These are phyloP conservation scores for Pseudogymnoascus sp. DNA, from an alignment of 2,329 filamentous ascomycete species.

Conservation along the genomic window DNA sequence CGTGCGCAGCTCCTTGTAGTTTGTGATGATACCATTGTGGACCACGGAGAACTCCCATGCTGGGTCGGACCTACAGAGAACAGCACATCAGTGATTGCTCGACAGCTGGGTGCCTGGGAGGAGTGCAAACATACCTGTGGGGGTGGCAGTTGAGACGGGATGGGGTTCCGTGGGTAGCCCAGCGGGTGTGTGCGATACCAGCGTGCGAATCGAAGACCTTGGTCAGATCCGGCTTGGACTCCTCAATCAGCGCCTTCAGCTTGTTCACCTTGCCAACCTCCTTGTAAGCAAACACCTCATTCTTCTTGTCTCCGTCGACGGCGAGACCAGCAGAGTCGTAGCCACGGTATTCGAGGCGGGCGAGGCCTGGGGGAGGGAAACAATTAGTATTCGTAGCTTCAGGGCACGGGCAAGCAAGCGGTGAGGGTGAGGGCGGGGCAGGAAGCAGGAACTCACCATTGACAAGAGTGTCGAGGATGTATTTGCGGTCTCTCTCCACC, in stretches of 20 bases:
- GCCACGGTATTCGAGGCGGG: slow-evolving; percentile 94
- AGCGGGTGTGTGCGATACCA: slow-evolving; percentile 97
- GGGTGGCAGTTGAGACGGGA: slow-evolving; percentile 96
- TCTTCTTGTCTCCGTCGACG: slow-evolving; percentile 97
- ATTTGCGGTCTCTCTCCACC: slow-evolving; percentile 96
- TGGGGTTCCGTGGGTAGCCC: slow-evolving; percentile 94
- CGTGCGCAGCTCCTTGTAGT: slow-evolving; percentile 99
- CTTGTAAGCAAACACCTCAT: slow-evolving; percentile 95
- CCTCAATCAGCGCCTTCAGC: slow-evolving; percentile 85
- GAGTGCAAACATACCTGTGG: slow-evolving; percentile 64
- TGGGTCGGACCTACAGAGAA: slow-evolving; percentile 66
- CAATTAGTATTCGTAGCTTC: not conserved
- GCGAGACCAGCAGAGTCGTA: slow-evolving; percentile 97
- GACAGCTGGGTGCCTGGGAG: not conserved
- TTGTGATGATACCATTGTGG: slow-evolving; percentile 99
- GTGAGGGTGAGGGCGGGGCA: slow-evolving; percentile 16
- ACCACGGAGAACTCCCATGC: slow-evolving; percentile 95
- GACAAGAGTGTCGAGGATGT: slow-evolving; percentile 90
- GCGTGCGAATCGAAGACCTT: slow-evolving; percentile 97
- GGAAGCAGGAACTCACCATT: slow-evolving; percentile 61
- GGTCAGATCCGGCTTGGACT: slow-evolving; percentile 72
- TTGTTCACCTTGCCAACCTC: slow-evolving; percentile 99
- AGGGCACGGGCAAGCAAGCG: slow-evolving; percentile 12
- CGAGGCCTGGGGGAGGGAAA: slow-evolving; percentile 56
- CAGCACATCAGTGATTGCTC: not conserved